Conservation (phyloP, 140 eudicot species). For the Stevia rebaudiana region DNA sequence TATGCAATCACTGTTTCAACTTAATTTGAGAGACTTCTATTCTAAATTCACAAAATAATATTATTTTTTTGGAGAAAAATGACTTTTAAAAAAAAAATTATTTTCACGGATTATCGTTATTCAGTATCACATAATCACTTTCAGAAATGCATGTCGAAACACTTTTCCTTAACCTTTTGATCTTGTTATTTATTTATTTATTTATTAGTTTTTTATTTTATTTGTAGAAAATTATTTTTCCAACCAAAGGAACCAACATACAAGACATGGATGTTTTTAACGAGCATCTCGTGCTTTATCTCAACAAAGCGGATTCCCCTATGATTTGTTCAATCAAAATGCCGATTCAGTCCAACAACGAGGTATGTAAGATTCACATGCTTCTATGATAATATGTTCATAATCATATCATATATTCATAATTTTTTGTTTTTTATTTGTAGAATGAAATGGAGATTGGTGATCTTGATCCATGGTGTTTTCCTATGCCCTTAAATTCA, state of each 20-base stretch:
- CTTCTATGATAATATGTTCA: background rate
- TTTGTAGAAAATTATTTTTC: conserved; percentile 48
- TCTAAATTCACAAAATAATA: background rate
- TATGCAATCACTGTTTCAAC: background rate
- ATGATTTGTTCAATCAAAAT: conserved; percentile 62
- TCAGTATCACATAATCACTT: background rate
- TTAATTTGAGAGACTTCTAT: background rate
- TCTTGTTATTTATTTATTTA: too few species aligned
- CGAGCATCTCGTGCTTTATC: conserved; percentile 62
- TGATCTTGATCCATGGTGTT: conserved; percentile 79
- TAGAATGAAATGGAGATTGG: conserved; percentile 53
- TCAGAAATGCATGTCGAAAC: background rate
- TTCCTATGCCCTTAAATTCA: conserved; percentile 65
- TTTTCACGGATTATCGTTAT: background rate
- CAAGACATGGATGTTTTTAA: conserved; percentile 80
- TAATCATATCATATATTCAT: background rate
- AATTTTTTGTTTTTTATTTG: conserved; percentile 7
- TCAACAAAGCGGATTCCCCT: conserved; percentile 47
- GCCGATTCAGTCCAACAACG: conserved; percentile 45
- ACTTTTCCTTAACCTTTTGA: too few species aligned
- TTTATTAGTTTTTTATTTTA: too few species aligned
- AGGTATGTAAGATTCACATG: conserved; percentile 40
- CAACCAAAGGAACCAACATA: conserved; percentile 48
- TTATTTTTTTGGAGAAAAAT: background rate
- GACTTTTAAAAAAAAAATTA: too few species aligned